phyloP scores from a whole-genome alignment of 1,139 yeast genomes.

The Meyerozyma athensensis region DNA sequence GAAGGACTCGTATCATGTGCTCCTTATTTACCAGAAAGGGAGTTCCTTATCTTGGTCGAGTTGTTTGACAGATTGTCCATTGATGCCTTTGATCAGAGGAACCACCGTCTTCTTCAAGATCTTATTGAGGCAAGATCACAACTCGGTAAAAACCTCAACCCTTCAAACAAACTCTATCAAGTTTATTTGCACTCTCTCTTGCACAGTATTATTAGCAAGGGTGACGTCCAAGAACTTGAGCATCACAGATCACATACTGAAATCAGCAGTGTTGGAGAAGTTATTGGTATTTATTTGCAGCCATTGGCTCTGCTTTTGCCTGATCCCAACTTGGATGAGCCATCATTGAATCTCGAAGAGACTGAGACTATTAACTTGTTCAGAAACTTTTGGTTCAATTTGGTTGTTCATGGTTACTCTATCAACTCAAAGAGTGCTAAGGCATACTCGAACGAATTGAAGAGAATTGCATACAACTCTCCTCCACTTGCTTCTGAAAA shows the following conservation, averaged over 20 bases:
- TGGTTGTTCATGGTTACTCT: slow-evolving; percentile 87
- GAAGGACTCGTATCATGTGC: slow-evolving; percentile 58
- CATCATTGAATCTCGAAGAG: slow-evolving; percentile 36
- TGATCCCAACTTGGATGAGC: slow-evolving; percentile 36
- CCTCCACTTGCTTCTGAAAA: slow-evolving; percentile 91
- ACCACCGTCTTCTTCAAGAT: slow-evolving; percentile 29
- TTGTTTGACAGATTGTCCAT: slow-evolving; percentile 38
- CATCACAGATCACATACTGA: slow-evolving; percentile 81
- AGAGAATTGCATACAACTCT: slow-evolving; percentile 75
- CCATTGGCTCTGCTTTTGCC: slow-evolving; percentile 81
- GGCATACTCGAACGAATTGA: slow-evolving; percentile 44
- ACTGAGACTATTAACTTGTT: slow-evolving; percentile 53
- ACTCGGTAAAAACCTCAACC: slow-evolving; percentile 46
- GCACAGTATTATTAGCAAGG: slow-evolving; percentile 65
- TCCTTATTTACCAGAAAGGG: slow-evolving; percentile 54
- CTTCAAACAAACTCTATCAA: slow-evolving; percentile 44
- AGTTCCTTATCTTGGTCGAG: slow-evolving; percentile 50
- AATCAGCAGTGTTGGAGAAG: slow-evolving; percentile 71
- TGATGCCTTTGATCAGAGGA: slow-evolving; percentile 31
- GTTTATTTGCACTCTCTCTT: slow-evolving; percentile 64
- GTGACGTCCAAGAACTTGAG: slow-evolving; percentile 75
- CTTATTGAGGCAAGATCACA: slow-evolving; percentile 46
- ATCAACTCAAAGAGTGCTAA: slow-evolving; percentile 53
- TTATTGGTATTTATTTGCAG: slow-evolving; percentile 60
- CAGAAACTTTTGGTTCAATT: slow-evolving; percentile 90